Evolutionary conservation across 495 filamentous ascomycete genomes (phyloP).

Genomic region (Niebla homalea): DNA sequence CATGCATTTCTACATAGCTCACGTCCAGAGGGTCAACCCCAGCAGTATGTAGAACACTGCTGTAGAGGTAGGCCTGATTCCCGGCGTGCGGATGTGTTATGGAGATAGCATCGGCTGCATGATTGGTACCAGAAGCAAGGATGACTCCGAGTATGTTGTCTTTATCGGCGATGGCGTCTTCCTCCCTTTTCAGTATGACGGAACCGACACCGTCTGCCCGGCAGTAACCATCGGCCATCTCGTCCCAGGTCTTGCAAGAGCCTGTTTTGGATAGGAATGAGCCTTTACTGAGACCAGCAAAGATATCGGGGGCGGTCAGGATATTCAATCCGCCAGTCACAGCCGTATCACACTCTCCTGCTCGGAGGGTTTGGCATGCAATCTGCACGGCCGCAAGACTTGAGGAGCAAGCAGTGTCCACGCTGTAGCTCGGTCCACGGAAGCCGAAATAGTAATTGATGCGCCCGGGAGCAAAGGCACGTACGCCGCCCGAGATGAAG

Average conservation of each 20-base stretch:
- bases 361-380: slow-evolving; percentile 65
- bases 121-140: slow-evolving; percentile 54
- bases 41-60: slow-evolving; percentile 49
- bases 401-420: slow-evolving; percentile 71
- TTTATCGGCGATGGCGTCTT: slow-evolving; percentile 62
- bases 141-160: slow-evolving; percentile 62
- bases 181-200: slow-evolving; percentile 58
- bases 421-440: slow-evolving; percentile 53
- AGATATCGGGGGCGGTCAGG: slow-evolving; percentile 71
- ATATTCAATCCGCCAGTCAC: slow-evolving; percentile 69
- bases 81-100: slow-evolving; percentile 64
- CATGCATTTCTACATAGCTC: slow-evolving; percentile 78
- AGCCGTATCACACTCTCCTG: slow-evolving; percentile 69
- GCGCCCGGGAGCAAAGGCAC: slow-evolving; percentile 18
- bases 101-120: slow-evolving; percentile 63
- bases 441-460: slow-evolving; percentile 55
- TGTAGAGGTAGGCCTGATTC: slow-evolving; percentile 54
- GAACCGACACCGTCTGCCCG: slow-evolving; percentile 60
- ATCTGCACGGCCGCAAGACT: slow-evolving; percentile 52
- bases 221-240: slow-evolving; percentile 67
- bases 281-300: slow-evolving; percentile 64
- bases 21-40: slow-evolving; percentile 56
- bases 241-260: slow-evolving; percentile 68
- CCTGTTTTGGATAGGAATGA: slow-evolving; percentile 65
- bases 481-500: slow-evolving; percentile 16